These are phyloP conservation scores for Entomortierella parvispora DNA, from an alignment of 192 early-diverging fungal genomes.

Conservation along the genomic window DNA sequence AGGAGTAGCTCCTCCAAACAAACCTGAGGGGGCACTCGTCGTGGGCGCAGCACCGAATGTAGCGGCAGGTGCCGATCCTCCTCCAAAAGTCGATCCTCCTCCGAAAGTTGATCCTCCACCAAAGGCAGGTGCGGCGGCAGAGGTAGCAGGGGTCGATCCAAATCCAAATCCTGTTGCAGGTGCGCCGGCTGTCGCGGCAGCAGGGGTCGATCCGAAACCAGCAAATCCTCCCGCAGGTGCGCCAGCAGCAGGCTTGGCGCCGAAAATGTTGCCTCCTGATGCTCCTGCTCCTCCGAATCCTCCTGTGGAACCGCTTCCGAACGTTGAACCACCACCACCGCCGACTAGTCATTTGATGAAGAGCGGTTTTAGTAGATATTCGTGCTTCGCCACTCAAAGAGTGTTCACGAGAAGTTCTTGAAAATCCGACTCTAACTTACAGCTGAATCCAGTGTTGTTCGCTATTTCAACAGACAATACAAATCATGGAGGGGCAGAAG, in stretches of 20 bases:
- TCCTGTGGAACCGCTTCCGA: neutral
- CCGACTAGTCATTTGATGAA: neutral
- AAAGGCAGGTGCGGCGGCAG: constrained; percentile 6
- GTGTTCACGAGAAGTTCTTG: too few relatives aligned
- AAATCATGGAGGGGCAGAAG: too few relatives aligned
- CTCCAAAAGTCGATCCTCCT: constrained; percentile 14
- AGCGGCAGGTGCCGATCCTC: constrained; percentile 1
- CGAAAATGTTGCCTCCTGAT: constrained; percentile 26
- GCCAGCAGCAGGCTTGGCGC: constrained; percentile 22
- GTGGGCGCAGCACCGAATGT: constrained; percentile 9
- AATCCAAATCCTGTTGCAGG: constrained; percentile 1
- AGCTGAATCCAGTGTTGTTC: constrained; percentile 28
- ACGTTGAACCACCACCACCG: neutral
- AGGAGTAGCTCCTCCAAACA: neutral
- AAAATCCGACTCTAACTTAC: constrained; percentile 13
- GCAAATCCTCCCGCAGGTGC: constrained; percentile 11
- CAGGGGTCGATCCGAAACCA: constrained; percentile 28
- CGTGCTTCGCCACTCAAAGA: too few relatives aligned
- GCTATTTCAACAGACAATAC: constrained; percentile 1
- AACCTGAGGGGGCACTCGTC: neutral
- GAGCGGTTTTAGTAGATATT: too few relatives aligned
- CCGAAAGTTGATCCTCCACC: constrained; percentile 5
- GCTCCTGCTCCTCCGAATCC: constrained; percentile 7
- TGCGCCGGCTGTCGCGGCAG: neutral
- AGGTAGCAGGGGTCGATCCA: constrained; percentile 6